Percentiles rank a stretch among this genome's conserved stretches.
Evolutionary conservation across 306 rosid species (phyloP).

Genomic region (Bauhinia variegata): DNA sequence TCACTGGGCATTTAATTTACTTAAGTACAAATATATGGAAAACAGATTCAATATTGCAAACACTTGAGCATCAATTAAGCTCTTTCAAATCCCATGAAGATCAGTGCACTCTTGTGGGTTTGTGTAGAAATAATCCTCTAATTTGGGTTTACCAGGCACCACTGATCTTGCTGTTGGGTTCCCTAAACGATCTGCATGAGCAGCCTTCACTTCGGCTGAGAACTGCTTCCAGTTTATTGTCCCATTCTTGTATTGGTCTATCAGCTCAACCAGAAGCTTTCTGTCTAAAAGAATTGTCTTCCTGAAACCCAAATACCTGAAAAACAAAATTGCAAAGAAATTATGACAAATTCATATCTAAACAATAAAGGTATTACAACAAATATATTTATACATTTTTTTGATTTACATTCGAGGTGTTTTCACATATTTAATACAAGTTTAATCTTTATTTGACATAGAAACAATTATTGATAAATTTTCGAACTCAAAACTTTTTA

Average conservation of each 20-base stretch:
- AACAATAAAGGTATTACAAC: too few relatives aligned
- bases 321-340: neutral
- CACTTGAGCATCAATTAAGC: neutral
- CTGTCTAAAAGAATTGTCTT: constrained; percentile 64
- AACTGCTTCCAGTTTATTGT: constrained; percentile 61
- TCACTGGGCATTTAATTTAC: neutral
- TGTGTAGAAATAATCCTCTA: constrained; percentile 82
- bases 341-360: neutral
- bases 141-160: constrained; percentile 62
- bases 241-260: constrained; percentile 58
- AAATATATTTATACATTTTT: too few relatives aligned
- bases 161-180: constrained; percentile 53
- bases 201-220: constrained; percentile 51
- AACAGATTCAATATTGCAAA: neutral
- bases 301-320: constrained; percentile 73
- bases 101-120: constrained; percentile 70
- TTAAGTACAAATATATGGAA: neutral
- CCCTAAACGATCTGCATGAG: constrained; percentile 58
- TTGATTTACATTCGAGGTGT: too few relatives aligned
- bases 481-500: too few relatives aligned
- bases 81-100: constrained; percentile 9
- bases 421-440: too few relatives aligned
- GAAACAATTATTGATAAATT: too few relatives aligned
- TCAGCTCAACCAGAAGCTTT: constrained; percentile 52
- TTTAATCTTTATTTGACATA: too few relatives aligned